These are phyloP conservation scores for Penicillium verrucosum DNA, from an alignment of 2,329 filamentous ascomycete genomes.

Conservation along the genomic window DNA sequence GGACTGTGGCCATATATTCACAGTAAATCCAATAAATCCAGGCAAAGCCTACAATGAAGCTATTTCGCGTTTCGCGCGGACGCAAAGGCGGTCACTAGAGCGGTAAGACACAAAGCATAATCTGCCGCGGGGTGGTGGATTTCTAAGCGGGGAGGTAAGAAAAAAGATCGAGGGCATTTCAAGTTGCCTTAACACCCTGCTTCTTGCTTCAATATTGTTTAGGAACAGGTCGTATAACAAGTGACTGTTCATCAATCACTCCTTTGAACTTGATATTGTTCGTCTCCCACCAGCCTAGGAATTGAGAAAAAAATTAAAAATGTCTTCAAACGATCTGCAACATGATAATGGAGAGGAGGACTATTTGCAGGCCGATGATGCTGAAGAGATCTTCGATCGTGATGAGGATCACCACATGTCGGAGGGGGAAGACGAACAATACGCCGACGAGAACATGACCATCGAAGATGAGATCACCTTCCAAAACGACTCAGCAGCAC, in stretches of 20 bases:
- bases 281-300: neutral
- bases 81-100: neutral
- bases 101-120: neutral
- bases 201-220: neutral
- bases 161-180: conserved; percentile 19
- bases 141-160: conserved; percentile 25
- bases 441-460: conserved; percentile 52
- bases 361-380: conserved; percentile 74
- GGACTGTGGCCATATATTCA: neutral
- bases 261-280: neutral
- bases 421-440: conserved; percentile 65
- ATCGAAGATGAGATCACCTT: conserved; percentile 61
- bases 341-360: conserved; percentile 63
- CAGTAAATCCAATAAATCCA: neutral
- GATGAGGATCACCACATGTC: conserved; percentile 66
- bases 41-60: neutral
- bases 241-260: neutral
- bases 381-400: conserved; percentile 70
- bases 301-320: conserved; percentile 15
- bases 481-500: conserved; percentile 87
- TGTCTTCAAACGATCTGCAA: conserved; percentile 36
- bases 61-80: neutral
- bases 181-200: neutral
- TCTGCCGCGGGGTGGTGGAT: conserved; percentile 22
- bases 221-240: neutral